Evolutionary conservation across 1,284 basidiomycete species (phyloP).

Genomic region (Tetrapyrgos nigripes): DNA sequence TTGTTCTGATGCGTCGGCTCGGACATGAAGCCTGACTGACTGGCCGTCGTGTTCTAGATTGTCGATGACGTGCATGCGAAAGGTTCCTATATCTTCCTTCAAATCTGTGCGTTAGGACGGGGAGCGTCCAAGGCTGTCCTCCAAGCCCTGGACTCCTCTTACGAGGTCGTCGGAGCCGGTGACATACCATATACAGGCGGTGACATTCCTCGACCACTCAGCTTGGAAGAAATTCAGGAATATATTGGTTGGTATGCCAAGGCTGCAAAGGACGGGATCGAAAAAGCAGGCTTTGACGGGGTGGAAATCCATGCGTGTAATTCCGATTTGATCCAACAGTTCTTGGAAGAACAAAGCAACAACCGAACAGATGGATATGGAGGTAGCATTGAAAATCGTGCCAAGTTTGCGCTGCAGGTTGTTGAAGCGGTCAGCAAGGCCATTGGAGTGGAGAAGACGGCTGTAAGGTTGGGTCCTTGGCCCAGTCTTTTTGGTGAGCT

Average conservation of each 20-base stretch:
- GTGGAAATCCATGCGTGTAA: slow-evolving; percentile 39
- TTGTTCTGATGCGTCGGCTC: background rate
- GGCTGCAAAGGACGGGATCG: slow-evolving; percentile 41
- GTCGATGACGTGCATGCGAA: slow-evolving; percentile 39
- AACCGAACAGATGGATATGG: slow-evolving; percentile 59
- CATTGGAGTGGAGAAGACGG: slow-evolving; percentile 44
- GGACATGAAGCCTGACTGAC: background rate
- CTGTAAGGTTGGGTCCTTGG: slow-evolving; percentile 59
- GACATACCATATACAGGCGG: background rate
- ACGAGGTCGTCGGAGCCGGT: slow-evolving; percentile 1
- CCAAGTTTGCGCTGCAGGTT: slow-evolving; percentile 50
- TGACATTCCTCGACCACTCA: slow-evolving; percentile 34
- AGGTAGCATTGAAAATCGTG: slow-evolving; percentile 53
- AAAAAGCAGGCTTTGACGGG: slow-evolving; percentile 49
- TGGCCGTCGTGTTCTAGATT: slow-evolving; percentile 20
- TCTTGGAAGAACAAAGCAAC: slow-evolving; percentile 45
- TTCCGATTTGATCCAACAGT: slow-evolving; percentile 45
- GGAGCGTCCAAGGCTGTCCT: slow-evolving; percentile 23
- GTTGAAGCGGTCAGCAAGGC: slow-evolving; percentile 43
- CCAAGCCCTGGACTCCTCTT: background rate
- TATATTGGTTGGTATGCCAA: slow-evolving; percentile 36
- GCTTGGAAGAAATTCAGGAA: slow-evolving; percentile 41
- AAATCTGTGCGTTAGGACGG: slow-evolving; percentile 53
- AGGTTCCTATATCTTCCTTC: slow-evolving; percentile 44
- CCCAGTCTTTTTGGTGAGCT: slow-evolving; percentile 33